Evolutionary conservation across 1,139 yeast species (phyloP), one percentile per base, ranked within the genome.

Genomic region (Yamadazyma atmosphaerica): DNA sequence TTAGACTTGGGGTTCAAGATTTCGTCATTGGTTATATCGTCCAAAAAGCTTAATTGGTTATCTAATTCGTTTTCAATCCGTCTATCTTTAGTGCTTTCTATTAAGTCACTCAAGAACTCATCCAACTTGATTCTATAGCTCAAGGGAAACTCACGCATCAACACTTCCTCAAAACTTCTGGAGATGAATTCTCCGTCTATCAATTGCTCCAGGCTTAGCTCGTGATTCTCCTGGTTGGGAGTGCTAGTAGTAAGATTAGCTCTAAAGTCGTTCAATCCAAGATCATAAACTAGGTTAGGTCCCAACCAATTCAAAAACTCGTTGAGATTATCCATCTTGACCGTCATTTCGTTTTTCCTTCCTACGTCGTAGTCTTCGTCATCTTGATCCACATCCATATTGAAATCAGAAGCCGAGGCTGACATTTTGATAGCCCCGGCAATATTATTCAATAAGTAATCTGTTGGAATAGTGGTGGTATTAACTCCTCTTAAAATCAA

Each of bases 401-500:
- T 54, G 42, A 63, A 63, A 39, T 54, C 63, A 4, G 52, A 45
- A 15, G 50, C 52, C 16, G 53, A 52, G 21, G 51, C 45, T 29
- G 53, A 46, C 33, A 52, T 43, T 28, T 46, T 47, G 7, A 47
- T 37, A 3, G 53, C 52, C 6, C 54, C 54, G 10, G 58, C 53
- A n/a, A 60, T 46, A 40, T 65, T 70, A 24, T 65, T 61, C 33
- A 67, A 49, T 28, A 78, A 58, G 45, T 77, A 80, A 11, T 58
- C 53, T 12, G 65, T 63, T 0, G 90, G 89, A 11, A 83, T 77
- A 0, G 84, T 74, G 27, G 72, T 65, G 0, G 81, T 66, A 25
- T 85, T 81, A 41, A 83, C 74, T 33, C 81, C 78, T 40, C 89
- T 60, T 29, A 83, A 55, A 14, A 83, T 68, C 54, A 83, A 77